Evolutionary conservation across 2,329 filamentous ascomycete species (phyloP).

Genomic region (Aspergillus sojae): DNA sequence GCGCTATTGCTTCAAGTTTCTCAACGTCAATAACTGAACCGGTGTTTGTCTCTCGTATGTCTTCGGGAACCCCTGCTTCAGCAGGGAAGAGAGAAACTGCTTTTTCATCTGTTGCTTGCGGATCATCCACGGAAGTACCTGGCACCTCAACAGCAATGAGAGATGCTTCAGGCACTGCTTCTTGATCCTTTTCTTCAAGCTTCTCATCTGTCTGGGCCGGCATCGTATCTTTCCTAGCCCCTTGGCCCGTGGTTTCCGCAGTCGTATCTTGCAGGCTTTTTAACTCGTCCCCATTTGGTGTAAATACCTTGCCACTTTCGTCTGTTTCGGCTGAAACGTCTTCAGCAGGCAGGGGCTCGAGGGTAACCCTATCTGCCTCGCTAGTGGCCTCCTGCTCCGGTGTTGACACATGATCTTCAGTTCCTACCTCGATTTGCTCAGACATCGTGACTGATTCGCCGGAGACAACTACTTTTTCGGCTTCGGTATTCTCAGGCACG

Average conservation of each 20-base stretch:
- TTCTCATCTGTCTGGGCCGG: background rate
- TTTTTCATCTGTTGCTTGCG: slow-evolving; percentile 24
- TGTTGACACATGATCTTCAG: slow-evolving; percentile 4
- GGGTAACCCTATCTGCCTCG: background rate
- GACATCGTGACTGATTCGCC: slow-evolving; percentile 17
- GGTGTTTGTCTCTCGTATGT: too few species aligned
- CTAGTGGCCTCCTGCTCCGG: slow-evolving; percentile 9
- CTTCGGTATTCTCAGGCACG: slow-evolving; percentile 31
- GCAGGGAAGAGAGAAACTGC: slow-evolving; percentile 2
- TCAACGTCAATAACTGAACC: background rate
- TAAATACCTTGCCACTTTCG: background rate
- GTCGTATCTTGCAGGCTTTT: background rate
- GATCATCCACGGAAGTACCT: slow-evolving; percentile 5
- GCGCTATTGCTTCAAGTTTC: slow-evolving; percentile 6
- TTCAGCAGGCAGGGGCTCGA: background rate
- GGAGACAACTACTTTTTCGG: slow-evolving; percentile 19
- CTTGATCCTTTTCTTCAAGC: background rate
- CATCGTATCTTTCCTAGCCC: background rate
- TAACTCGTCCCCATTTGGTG: background rate
- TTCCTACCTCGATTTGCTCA: slow-evolving; percentile 10
- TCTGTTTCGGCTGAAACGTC: background rate
- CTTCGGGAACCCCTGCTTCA: background rate
- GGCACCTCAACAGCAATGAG: background rate
- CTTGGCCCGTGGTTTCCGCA: background rate
- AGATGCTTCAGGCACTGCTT: background rate